These are phyloP conservation scores for Tetracladium maxilliforme DNA, from an alignment of 2,329 filamentous ascomycete species.

Conservation along the genomic window DNA sequence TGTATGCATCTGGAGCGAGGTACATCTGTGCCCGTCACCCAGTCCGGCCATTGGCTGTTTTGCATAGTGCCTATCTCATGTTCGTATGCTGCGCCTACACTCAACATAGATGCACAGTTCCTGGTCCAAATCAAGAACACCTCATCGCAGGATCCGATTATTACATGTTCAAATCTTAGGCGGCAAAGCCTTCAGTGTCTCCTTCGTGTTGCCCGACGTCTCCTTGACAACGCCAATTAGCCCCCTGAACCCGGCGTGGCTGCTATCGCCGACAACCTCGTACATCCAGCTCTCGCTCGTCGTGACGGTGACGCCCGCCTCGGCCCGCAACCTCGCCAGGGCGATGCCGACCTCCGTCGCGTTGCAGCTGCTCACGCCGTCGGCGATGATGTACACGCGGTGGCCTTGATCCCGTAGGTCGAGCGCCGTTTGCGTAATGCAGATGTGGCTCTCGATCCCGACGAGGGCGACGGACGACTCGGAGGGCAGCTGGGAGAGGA, in stretches of 20 bases:
- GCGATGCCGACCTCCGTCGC: slow-evolving; percentile 67
- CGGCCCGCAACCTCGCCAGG: slow-evolving; percentile 57
- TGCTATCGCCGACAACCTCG: slow-evolving; percentile 76
- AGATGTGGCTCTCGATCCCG: slow-evolving; percentile 89
- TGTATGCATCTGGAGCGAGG: too few relatives aligned
- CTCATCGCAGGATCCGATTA: too few relatives aligned
- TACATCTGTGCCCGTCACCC: too few relatives aligned
- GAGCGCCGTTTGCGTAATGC: slow-evolving; percentile 81
- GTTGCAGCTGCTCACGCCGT: slow-evolving; percentile 84
- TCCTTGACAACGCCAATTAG: slow-evolving; percentile 71
- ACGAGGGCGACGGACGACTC: slow-evolving; percentile 69
- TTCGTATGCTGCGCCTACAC: too few relatives aligned
- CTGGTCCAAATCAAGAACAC: too few relatives aligned
- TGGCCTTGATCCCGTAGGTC: slow-evolving; percentile 66
- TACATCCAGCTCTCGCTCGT: slow-evolving; percentile 84
- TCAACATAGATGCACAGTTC: too few relatives aligned
- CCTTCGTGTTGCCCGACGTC: slow-evolving; percentile 53
- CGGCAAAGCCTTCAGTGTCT: slow-evolving; percentile 49
- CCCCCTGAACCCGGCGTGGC: slow-evolving; percentile 51
- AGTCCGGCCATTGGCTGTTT: too few relatives aligned
- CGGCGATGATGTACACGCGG: slow-evolving; percentile 72
- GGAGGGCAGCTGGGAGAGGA: slow-evolving; percentile 31
- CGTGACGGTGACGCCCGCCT: slow-evolving; percentile 59
- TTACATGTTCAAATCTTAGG: slow-evolving; percentile 25
- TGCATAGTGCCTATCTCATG: too few relatives aligned